A percentile compares a stretch with the other conserved stretches of the same genome.
Evolutionary conservation across 169 alveolate genomes (phyloP).

Genomic region (Perkinsus olseni): DNA sequence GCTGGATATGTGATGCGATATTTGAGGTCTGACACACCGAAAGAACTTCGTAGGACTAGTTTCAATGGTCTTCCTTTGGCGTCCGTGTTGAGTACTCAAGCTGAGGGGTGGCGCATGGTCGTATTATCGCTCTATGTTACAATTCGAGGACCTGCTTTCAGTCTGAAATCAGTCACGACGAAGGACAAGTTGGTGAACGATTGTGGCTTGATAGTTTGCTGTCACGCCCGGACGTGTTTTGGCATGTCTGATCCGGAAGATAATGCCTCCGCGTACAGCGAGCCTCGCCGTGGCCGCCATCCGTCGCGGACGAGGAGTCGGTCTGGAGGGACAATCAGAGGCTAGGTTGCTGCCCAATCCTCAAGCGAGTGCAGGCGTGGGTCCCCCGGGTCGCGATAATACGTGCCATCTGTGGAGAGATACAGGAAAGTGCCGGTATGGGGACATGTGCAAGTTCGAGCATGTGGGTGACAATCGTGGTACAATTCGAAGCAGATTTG

Average conservation of each 20-base stretch:
- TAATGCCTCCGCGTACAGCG: not conserved
- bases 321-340: not conserved
- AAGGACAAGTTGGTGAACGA: too few relatives aligned
- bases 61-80: not conserved
- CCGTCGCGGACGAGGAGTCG: not conserved
- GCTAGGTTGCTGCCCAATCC: not conserved
- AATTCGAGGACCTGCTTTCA: too few relatives aligned
- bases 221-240: not conserved
- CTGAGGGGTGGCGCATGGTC: not conserved
- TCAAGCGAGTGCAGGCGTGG: not conserved
- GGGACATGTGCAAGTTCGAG: not conserved
- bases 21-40: not conserved
- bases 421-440: not conserved
- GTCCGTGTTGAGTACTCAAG: not conserved
- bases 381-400: not conserved
- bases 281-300: not conserved
- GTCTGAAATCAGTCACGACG: too few relatives aligned
- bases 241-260: not conserved
- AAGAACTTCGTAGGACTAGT: not conserved
- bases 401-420: not conserved
- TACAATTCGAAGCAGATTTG: not conserved
- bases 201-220: too few relatives aligned
- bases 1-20: not conserved
- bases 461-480: not conserved
- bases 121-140: too few relatives aligned